Evolutionary conservation across 1,139 yeast genomes (phyloP).

Genomic region (Martiniozyma asiatica): DNA sequence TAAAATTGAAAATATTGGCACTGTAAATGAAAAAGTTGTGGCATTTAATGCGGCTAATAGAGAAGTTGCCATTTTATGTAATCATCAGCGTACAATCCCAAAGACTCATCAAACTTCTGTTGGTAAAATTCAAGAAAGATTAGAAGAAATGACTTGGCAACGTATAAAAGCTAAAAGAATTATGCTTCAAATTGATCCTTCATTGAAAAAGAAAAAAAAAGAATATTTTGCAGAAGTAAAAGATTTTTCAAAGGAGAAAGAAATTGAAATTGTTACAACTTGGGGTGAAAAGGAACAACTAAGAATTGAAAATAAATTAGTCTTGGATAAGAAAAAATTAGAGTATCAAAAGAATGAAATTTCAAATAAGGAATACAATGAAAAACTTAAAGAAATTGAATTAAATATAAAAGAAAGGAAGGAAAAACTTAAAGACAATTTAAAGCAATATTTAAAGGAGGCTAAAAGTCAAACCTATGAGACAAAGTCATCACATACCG

Average conservation of each 20-base stretch:
- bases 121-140: slow-evolving; percentile 63
- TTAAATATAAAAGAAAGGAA: slow-evolving; percentile 35
- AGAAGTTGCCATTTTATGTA: slow-evolving; percentile 90
- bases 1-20: slow-evolving; percentile 69
- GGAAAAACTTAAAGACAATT: slow-evolving; percentile 43
- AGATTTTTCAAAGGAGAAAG: slow-evolving; percentile 59
- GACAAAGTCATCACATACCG: slow-evolving; percentile 39
- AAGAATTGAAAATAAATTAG: slow-evolving; percentile 33
- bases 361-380: slow-evolving; percentile 36
- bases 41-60: slow-evolving; percentile 90
- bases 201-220: slow-evolving; percentile 37
- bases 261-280: slow-evolving; percentile 41
- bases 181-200: slow-evolving; percentile 55
- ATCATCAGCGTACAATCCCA: slow-evolving; percentile 89
- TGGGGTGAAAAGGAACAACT: slow-evolving; percentile 61
- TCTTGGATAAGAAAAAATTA: slow-evolving; percentile 28
- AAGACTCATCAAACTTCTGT: slow-evolving; percentile 75
- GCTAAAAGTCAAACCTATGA: slow-evolving; percentile 50
- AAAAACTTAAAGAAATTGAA: slow-evolving; percentile 42
- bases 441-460: slow-evolving; percentile 46
- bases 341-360: slow-evolving; percentile 42
- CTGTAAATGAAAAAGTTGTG: slow-evolving; percentile 78
- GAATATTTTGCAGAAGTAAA: slow-evolving; percentile 58
- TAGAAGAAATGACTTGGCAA: slow-evolving; percentile 77
- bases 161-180: slow-evolving; percentile 62